These are phyloP conservation scores for Thelephora terrestris DNA, from an alignment of 1,284 basidiomycete genomes.

Conservation along the genomic window DNA sequence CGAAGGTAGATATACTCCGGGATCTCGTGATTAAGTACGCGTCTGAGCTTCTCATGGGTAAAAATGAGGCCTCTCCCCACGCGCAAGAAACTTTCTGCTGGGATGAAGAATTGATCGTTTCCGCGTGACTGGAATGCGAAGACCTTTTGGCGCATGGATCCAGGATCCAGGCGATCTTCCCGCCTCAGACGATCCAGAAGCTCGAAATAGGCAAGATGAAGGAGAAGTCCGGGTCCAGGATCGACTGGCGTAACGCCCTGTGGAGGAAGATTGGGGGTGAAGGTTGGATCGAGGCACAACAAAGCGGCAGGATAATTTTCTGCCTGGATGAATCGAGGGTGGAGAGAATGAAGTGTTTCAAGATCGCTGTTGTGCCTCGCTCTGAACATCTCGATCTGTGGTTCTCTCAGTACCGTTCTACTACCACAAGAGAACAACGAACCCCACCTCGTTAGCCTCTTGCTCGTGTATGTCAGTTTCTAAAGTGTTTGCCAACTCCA, in stretches of 20 bases:
- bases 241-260: conserved; percentile 19
- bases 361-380: conserved; percentile 21
- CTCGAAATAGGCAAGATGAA: not conserved
- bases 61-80: not conserved
- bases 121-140: not conserved
- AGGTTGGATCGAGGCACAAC: conserved; percentile 34
- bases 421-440: not conserved
- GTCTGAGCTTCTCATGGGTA: not conserved
- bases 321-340: conserved; percentile 15
- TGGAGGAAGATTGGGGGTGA: conserved; percentile 16
- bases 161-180: not conserved
- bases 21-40: too few species aligned
- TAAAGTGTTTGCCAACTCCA: too few species aligned
- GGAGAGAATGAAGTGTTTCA: conserved; percentile 19
- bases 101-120: not conserved
- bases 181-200: not conserved
- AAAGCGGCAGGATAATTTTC: conserved; percentile 26
- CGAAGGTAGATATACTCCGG: not conserved
- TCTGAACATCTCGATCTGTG: conserved; percentile 30
- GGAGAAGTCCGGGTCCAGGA: conserved; percentile 32
- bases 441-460: conserved; percentile 14
- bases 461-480: conserved; percentile 1
- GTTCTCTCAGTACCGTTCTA: not conserved
- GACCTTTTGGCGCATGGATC: not conserved
- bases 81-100: not conserved